Evolutionary conservation across 768 basidiomycete species (phyloP), one percentile per base, ranked within the genome.

Genomic region (Pleurotus salmoneostramineus): DNA sequence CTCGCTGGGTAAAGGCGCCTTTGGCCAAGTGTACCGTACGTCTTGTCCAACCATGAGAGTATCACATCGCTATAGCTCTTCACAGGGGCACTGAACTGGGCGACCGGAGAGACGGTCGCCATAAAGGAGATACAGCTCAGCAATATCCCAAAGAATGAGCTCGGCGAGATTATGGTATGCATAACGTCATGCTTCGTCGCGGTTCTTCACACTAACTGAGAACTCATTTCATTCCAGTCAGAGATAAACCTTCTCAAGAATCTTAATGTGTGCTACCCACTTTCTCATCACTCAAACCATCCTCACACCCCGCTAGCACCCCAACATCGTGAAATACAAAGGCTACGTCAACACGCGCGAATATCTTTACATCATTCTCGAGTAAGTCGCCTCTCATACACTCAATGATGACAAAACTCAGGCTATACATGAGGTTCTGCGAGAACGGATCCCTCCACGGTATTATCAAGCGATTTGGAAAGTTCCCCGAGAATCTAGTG

Each of bases 311-410:
- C 42, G 37, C 50, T 71, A 96, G 95, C 94, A 98, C 69, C 79
- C 88, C 43, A 98, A 98, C 70, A 98, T 99, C 68, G 97, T 98
- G 68, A 96, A 99, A 74, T 99, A 99, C 77, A 95, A 96, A 67
- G 97, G 97, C 10, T 98, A 96, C 65, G 93, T 94, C 69, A 94
- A 95, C 75, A 95, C 94, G 52, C 85, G 87, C 56, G 93, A 97
- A 66, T 94, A 87, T 70, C 78, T 99, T 59, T 96, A 96, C 72
- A 99, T 99, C 72, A 93, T 99, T 64, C 82, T 99, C 48, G 97
- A 98, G 88, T 94, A 67, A 54, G 87, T 74, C 12, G 27, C 50
- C 10, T 57, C 17, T 32, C 36, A 50, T 36, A 50, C 49, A 37
- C 60, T 27, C 12, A 47, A n/a, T 43, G 10, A 10, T 6, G 12